Base-by-base conservation (phyloP, 192 early-diverging fungal species). In the Mortierella claussenii region DNA sequence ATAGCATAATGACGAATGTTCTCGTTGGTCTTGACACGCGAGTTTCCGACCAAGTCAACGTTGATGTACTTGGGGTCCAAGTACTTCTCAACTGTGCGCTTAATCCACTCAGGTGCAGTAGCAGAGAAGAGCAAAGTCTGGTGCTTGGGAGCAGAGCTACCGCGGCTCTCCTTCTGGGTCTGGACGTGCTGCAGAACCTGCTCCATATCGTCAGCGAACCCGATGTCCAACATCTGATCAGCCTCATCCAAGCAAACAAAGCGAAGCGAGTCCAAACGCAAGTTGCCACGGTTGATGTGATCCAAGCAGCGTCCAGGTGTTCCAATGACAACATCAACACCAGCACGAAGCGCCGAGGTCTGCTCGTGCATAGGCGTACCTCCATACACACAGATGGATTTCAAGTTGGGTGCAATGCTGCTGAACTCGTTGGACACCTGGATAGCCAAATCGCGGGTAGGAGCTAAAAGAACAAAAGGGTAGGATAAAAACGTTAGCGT, bases 341-440 rank as follows among this genome's bases (percentile, higher is more conserved):
- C 88, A n/a, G 81, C 78, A 27, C 89, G 84, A 49, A 99, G 85
- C 42, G 87, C 90, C 33, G 89, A 84, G 27, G 92, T 90, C 84
- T 99, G 94, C 44, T 92, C 91, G 55, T 88, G 87, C 78, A 96
- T 95, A 26, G 93, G 90, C 2, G 88, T 87, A 65, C 97, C 97
- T 55, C 97, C 97, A 78, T 97, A 97, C 21, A 97, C 88, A 51
- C 91, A 90, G 28, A 90, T 58, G 0, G 88, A 78, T 57, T 79
- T 79, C 56, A 96, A 81, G 74, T 83, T 85, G 21, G 86, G 86
- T 7, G 87, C 81, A 23, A 95, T 88, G 44, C 68, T 64, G 62
- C 82, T 85, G 49, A 86, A 94, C 50, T 95, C 94, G 33, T 93
- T 90, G 60, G 89, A 91, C 49, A 96, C 92, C 80, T 96, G 94